Conservation (phyloP, 1,284 basidiomycete genomes). For the Tilletia setariae region DNA sequence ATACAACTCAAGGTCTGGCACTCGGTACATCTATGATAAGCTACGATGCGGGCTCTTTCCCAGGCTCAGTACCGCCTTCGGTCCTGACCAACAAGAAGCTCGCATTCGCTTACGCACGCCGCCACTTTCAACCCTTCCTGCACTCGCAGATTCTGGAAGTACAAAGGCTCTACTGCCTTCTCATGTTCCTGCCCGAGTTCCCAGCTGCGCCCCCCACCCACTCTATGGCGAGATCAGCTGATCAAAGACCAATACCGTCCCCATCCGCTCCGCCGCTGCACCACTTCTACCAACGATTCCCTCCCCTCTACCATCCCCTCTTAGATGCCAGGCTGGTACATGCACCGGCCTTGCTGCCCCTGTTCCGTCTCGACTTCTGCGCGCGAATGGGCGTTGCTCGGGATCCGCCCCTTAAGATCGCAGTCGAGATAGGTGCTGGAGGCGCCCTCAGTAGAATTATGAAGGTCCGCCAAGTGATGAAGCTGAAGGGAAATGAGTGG, state of each 20-base stretch:
- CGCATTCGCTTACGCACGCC: slow-evolving; percentile 73
- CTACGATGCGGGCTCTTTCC: background rate
- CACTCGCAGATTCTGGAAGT: slow-evolving; percentile 67
- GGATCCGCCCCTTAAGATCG: slow-evolving; percentile 78
- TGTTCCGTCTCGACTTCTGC: slow-evolving; percentile 86
- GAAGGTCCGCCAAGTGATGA: slow-evolving; percentile 87
- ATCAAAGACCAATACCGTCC: background rate
- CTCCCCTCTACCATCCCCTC: slow-evolving; percentile 33
- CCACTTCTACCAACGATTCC: slow-evolving; percentile 30
- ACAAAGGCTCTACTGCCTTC: slow-evolving; percentile 71
- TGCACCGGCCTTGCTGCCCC: slow-evolving; percentile 67
- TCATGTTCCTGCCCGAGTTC: slow-evolving; percentile 65
- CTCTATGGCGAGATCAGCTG: background rate
- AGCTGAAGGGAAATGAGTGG: slow-evolving; percentile 85
- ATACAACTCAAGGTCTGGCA: background rate
- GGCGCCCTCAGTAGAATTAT: slow-evolving; percentile 83
- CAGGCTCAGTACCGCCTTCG: background rate
- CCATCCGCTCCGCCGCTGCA: slow-evolving; percentile 11
- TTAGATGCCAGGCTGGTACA: slow-evolving; percentile 56
- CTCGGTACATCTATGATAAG: background rate
- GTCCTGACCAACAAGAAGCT: slow-evolving; percentile 27
- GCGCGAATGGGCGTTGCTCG: slow-evolving; percentile 79
- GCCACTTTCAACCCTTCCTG: slow-evolving; percentile 68
- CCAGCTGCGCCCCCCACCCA: background rate
- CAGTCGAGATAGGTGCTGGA: slow-evolving; percentile 83